Conservation (phyloP, 1,139 yeast genomes). For the Arxiozyma bovina region DNA sequence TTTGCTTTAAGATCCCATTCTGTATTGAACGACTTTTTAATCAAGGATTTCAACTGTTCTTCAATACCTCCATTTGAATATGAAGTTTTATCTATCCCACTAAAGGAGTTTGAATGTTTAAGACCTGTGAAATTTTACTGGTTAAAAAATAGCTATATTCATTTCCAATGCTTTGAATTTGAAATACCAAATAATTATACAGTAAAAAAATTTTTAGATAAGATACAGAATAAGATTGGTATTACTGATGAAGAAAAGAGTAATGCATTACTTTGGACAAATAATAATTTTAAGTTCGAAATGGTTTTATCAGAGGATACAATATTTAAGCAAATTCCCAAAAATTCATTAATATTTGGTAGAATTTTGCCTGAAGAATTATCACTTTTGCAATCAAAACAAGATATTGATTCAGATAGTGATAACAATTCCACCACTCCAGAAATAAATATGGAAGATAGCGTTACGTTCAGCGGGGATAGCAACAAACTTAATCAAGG, state of each 20-base stretch:
- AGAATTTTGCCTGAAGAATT: slow-evolving; percentile 36
- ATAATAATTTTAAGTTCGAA: slow-evolving; percentile 30
- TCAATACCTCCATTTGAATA: slow-evolving; percentile 49
- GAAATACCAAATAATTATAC: slow-evolving; percentile 57
- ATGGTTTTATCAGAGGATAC: slow-evolving; percentile 28
- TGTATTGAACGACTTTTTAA: slow-evolving; percentile 35
- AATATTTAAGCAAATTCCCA: slow-evolving; percentile 27
- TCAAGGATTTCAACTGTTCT: slow-evolving; percentile 43
- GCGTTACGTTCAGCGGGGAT: slow-evolving; percentile 2
- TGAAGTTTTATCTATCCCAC: slow-evolving; percentile 65
- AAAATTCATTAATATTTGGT: slow-evolving; percentile 29
- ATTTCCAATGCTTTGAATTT: slow-evolving; percentile 61
- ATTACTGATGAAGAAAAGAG: slow-evolving; percentile 42
- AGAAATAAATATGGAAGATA: slow-evolving; percentile 2
- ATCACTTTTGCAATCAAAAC: slow-evolving; percentile 5
- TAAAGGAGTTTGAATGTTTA: slow-evolving; percentile 72
- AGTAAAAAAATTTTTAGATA: slow-evolving; percentile 47
- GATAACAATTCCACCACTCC: slow-evolving; percentile 2
- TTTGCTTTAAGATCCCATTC: slow-evolving; percentile 33
- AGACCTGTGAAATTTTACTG: slow-evolving; percentile 54
- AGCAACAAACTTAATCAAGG: slow-evolving; percentile 13
- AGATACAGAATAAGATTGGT: slow-evolving; percentile 48
- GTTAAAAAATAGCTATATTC: slow-evolving; percentile 53
- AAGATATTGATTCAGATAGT: not conserved
- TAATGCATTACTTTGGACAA: slow-evolving; percentile 41